Conservation (phyloP, 768 basidiomycete species). For the Calocybe cyanea region DNA sequence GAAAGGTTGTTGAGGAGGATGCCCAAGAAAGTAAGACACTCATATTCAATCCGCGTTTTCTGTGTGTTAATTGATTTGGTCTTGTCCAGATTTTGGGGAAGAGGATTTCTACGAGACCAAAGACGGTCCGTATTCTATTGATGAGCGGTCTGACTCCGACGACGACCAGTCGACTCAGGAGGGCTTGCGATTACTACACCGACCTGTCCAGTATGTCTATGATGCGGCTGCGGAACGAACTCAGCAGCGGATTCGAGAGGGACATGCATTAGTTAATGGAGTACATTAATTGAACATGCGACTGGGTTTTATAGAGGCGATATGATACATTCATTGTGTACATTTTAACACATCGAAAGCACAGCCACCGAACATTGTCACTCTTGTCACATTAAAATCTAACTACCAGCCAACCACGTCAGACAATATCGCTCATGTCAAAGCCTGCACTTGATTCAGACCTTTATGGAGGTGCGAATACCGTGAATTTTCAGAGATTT, state of each 20-base stretch:
- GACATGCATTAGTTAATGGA: constrained; percentile 36
- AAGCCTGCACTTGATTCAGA: constrained; percentile 28
- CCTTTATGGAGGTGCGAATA: constrained; percentile 30
- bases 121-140: constrained; percentile 30
- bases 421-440: constrained; percentile 9
- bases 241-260: constrained; percentile 52
- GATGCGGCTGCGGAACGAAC: constrained; percentile 87
- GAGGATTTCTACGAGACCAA: constrained; percentile 49
- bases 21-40: constrained; percentile 41
- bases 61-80: not conserved
- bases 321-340: not conserved
- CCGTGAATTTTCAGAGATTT: constrained; percentile 25
- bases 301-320: constrained; percentile 5
- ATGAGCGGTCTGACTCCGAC: constrained; percentile 43
- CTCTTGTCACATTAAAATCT: constrained; percentile 2
- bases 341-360: not conserved
- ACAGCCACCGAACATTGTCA: constrained; percentile 10
- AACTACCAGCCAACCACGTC: not conserved
- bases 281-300: constrained; percentile 32
- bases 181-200: constrained; percentile 30
- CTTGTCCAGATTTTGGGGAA: constrained; percentile 37
- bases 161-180: constrained; percentile 29
- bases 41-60: not conserved
- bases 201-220: constrained; percentile 75
- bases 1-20: constrained; percentile 55